Conservation (phyloP, 2,329 filamentous ascomycete species). For the Hypoxylon sp. region DNA sequence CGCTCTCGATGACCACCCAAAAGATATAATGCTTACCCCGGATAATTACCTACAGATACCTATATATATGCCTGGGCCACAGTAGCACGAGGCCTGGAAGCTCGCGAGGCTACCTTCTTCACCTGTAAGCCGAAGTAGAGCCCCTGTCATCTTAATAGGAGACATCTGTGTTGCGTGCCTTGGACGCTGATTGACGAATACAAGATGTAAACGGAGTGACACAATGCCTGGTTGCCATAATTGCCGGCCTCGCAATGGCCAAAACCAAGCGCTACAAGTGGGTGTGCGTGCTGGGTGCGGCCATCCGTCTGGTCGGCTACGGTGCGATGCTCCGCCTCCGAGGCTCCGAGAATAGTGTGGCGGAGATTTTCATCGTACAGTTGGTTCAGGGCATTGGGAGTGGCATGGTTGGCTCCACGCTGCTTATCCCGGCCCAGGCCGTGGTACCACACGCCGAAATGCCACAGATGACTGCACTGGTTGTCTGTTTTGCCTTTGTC, state of each 20-base stretch:
- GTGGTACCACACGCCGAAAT: slow-evolving; percentile 60
- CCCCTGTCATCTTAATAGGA: neutral
- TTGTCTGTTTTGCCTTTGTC: slow-evolving; percentile 58
- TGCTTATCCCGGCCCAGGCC: slow-evolving; percentile 60
- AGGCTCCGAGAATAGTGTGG: slow-evolving; percentile 56
- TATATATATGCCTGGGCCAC: slow-evolving; percentile 60
- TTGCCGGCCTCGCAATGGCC: slow-evolving; percentile 58
- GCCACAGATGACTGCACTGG: slow-evolving; percentile 61
- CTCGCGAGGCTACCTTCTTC: slow-evolving; percentile 59
- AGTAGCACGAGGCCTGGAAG: slow-evolving; percentile 57
- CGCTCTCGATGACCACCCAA: neutral
- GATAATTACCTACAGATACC: slow-evolving; percentile 24
- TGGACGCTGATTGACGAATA: slow-evolving; percentile 19
- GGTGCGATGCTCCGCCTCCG: slow-evolving; percentile 64
- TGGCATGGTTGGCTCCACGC: slow-evolving; percentile 59
- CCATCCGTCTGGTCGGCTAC: slow-evolving; percentile 61
- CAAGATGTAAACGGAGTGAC: slow-evolving; percentile 54
- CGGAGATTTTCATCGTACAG: slow-evolving; percentile 62
- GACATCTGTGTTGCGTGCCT: neutral
- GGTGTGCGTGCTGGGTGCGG: slow-evolving; percentile 56
- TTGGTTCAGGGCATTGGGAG: slow-evolving; percentile 62
- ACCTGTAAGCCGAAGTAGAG: slow-evolving; percentile 32
- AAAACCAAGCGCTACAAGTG: slow-evolving; percentile 60
- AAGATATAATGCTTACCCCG: neutral
- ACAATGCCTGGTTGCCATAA: slow-evolving; percentile 58